Percentiles rank a stretch among this genome's conserved stretches.
Evolutionary conservation across 768 basidiomycete species (phyloP).

Genomic region (Rhodotorula kratochvilovae): DNA sequence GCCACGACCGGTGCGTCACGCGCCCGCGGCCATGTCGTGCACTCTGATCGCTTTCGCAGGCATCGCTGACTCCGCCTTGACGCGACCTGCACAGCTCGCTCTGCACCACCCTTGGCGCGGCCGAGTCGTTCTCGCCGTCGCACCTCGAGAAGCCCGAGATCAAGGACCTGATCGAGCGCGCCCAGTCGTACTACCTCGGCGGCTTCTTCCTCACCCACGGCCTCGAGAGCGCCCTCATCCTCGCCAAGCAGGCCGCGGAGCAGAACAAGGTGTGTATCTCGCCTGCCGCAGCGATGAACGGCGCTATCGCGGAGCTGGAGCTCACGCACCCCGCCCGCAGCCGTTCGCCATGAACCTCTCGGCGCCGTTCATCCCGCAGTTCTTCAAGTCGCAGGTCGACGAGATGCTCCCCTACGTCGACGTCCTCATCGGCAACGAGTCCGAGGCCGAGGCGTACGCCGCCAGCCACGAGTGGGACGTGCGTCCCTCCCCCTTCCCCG

Average conservation of each 20-base stretch:
- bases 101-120: constrained; percentile 81
- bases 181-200: constrained; percentile 86
- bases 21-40: neutral
- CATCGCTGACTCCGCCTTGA: neutral
- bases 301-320: no score
- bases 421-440: constrained; percentile 91
- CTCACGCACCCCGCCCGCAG: constrained; percentile 48
- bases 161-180: constrained; percentile 68
- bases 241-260: constrained; percentile 71
- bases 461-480: constrained; percentile 63
- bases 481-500: constrained; percentile 30
- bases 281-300: neutral
- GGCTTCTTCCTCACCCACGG: constrained; percentile 98
- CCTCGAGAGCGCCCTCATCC: constrained; percentile 60
- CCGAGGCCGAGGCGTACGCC: constrained; percentile 85
- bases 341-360: constrained; percentile 88
- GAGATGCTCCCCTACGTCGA: constrained; percentile 78
- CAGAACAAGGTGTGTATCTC: constrained; percentile 62
- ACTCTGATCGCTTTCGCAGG: neutral
- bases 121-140: constrained; percentile 78
- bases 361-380: constrained; percentile 93
- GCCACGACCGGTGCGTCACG: constrained; percentile 69
- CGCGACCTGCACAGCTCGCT: constrained; percentile 60
- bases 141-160: constrained; percentile 74
- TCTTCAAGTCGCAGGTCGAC: constrained; percentile 78